Evolutionary conservation across 1,284 basidiomycete species (phyloP).

Genomic region (Gymnopus androsaceus): DNA sequence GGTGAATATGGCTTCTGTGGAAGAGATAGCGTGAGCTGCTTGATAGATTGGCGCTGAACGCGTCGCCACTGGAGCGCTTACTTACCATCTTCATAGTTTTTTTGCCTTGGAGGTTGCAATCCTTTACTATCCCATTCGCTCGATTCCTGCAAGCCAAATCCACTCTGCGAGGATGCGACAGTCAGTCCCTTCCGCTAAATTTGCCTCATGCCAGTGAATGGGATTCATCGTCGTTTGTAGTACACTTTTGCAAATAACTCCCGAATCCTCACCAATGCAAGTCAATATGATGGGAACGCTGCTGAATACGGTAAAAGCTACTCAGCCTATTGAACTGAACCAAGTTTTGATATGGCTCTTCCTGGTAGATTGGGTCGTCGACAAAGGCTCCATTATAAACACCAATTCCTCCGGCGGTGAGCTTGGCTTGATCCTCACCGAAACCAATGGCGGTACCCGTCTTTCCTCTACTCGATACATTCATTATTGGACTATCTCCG

Average conservation of each 20-base stretch:
- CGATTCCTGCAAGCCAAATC: constrained; percentile 69
- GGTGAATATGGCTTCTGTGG: constrained; percentile 80
- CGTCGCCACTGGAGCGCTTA: constrained; percentile 1
- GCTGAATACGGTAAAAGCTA: constrained; percentile 49
- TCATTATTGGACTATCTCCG: constrained; percentile 78
- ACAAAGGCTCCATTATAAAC: constrained; percentile 67
- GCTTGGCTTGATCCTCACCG: constrained; percentile 64
- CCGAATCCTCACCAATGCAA: constrained; percentile 64
- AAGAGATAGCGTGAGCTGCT: constrained; percentile 45
- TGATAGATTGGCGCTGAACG: not conserved
- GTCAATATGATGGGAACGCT: constrained; percentile 74
- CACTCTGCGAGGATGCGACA: constrained; percentile 66
- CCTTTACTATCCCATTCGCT: constrained; percentile 67
- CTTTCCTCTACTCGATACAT: constrained; percentile 80
- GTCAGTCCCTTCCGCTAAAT: constrained; percentile 36
- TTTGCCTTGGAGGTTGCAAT: constrained; percentile 62
- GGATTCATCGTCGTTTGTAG: constrained; percentile 35
- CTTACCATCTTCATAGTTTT: constrained; percentile 9
- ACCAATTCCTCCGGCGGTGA: constrained; percentile 62
- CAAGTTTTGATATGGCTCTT: not conserved
- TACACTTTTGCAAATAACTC: constrained; percentile 67
- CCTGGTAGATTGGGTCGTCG: constrained; percentile 65
- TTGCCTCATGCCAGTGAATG: not conserved
- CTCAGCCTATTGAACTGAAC: not conserved
- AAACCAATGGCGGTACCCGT: constrained; percentile 72